These are phyloP conservation scores for Xylariaceae sp. DNA, from an alignment of 2,329 filamentous ascomycete species.

Conservation along the genomic window DNA sequence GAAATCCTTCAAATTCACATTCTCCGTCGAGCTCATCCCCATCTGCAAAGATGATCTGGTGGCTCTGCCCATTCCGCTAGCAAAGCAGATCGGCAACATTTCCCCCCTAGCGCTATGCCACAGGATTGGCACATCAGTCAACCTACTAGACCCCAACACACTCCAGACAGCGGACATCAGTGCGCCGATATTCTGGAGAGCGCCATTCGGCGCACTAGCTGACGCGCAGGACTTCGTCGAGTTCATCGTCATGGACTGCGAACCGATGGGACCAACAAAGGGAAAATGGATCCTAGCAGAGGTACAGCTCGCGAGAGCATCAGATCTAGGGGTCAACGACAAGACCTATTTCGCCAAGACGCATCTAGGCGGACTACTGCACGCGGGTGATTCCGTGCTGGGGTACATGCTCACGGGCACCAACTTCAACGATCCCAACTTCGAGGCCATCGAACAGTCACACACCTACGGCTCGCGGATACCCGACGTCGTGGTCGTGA, in stretches of 20 bases:
- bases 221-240: constrained; percentile 83
- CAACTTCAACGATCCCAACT: constrained; percentile 29
- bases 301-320: constrained; percentile 79
- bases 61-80: constrained; percentile 84
- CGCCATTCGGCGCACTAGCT: constrained; percentile 78
- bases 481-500: constrained; percentile 90
- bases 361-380: constrained; percentile 79
- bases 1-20: constrained; percentile 93
- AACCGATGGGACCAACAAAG: constrained; percentile 68
- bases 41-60: constrained; percentile 98
- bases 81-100: constrained; percentile 85
- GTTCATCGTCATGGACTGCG: constrained; percentile 93
- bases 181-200: constrained; percentile 81
- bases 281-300: constrained; percentile 84
- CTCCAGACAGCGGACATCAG: constrained; percentile 87
- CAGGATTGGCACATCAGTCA: constrained; percentile 82
- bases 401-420: constrained; percentile 85
- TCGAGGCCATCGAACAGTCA: constrained; percentile 64
- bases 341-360: constrained; percentile 86
- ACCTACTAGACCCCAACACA: constrained; percentile 84
- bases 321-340: constrained; percentile 83
- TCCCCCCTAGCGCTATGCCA: constrained; percentile 81
- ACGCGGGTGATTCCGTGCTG: constrained; percentile 87
- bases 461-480: constrained; percentile 73
- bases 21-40: constrained; percentile 81